Conservation (phyloP, 2,329 filamentous ascomycete species). For the Fusarium sp. region DNA sequence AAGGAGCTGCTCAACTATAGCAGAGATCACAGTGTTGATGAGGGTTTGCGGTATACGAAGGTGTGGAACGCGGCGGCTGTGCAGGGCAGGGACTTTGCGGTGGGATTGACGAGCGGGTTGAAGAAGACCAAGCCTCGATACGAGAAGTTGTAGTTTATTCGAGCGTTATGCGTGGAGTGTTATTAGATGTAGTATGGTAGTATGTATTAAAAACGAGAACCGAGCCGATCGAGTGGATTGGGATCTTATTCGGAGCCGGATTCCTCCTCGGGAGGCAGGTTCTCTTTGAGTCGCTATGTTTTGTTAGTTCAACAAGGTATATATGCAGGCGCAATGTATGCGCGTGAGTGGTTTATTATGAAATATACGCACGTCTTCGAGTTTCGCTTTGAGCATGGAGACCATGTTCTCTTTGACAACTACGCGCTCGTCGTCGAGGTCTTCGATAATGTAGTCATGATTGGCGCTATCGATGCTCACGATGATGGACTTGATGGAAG, state of each 20-base stretch:
- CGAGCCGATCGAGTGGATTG: not conserved
- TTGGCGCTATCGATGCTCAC: conserved; percentile 77
- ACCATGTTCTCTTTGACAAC: conserved; percentile 81
- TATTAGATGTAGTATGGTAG: not conserved
- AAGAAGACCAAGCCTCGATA: conserved; percentile 84
- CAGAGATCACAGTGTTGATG: conserved; percentile 79
- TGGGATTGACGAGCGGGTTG: conserved; percentile 79
- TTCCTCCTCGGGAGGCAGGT: conserved; percentile 62
- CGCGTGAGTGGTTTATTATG: not conserved
- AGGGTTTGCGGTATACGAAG: conserved; percentile 84
- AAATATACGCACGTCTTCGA: conserved; percentile 71
- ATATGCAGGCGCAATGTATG: not conserved
- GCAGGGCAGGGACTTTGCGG: conserved; percentile 81
- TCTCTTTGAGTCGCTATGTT: conserved; percentile 62
- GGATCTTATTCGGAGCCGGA: conserved; percentile 61
- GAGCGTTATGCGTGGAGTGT: not conserved
- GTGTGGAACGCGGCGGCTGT: conserved; percentile 89
- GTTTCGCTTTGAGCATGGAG: conserved; percentile 70
- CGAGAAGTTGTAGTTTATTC: conserved; percentile 74
- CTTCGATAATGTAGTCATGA: conserved; percentile 82
- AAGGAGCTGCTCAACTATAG: conserved; percentile 89
- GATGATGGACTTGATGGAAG: conserved; percentile 89
- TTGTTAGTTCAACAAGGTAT: conserved; percentile 18
- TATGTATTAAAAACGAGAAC: not conserved
- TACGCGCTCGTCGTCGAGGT: conserved; percentile 80